Base-by-base conservation (phyloP, 495 filamentous ascomycete species). In the Oidiodendron maius region DNA sequence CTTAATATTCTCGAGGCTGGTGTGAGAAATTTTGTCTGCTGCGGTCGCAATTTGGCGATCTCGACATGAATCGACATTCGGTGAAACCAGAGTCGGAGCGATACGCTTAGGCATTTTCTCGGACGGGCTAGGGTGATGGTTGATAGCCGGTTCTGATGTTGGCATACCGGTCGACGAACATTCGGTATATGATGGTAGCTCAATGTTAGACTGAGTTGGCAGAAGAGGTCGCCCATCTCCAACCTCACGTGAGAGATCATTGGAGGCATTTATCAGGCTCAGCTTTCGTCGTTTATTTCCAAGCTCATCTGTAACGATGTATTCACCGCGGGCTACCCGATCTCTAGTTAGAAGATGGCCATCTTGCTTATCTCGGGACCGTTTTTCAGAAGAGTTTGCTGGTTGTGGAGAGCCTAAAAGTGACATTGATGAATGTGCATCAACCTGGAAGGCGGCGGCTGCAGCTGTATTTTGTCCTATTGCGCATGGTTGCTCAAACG, bases 51-150 rank as follows among this genome's bases (percentile, higher is more conserved):
- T 64, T n/a, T 57, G 55, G 6, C 64, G 44, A 55, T 44, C 46
- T 37, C 37, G 50, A 24, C 58, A 53, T 13, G 34, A 50, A 48
- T 68, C 61, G 12, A 70, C 58, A 37, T 59, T 48, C 0, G 61
- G 26, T 2, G 68, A 63, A n/a, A 74, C 43, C 21, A 58, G 47
- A 13, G 48, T 63, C 13, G 71, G 71, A 12, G 50, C 62, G 28
- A 73, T 41, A 46, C 64, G 61, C 44, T 67, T 69, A 52, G 67
- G 69, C 57, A 74, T 76, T 23, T 58, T 61, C n/a, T 45, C 51
- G 17, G 39, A 44, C 20, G 24, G 9, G n/a, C 41, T 16, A 3
- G 16, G 28, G 22, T 20, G 17, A 18, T 3, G 36, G 34, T 12
- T 18, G 22, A n/a, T 35, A 16, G 40, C 8, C 2, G 4, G 12